Evolutionary conservation across 306 rosid genomes (phyloP).

Genomic region (Lablab purpureus): DNA sequence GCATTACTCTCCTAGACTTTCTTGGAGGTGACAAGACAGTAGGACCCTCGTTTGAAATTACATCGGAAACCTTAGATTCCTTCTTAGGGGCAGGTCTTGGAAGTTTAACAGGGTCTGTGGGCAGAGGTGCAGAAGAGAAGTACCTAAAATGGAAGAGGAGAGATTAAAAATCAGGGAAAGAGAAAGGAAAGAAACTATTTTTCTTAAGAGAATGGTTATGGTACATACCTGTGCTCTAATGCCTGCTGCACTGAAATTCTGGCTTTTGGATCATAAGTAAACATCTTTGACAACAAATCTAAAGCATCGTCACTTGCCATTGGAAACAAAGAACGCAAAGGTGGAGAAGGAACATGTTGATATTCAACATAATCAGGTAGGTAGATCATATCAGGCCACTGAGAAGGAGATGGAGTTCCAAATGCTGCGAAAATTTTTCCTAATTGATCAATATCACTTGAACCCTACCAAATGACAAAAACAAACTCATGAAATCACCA

Average conservation of each 20-base stretch:
- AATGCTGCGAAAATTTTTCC: slow-evolving; percentile 94
- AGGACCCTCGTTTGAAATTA: slow-evolving; percentile 74
- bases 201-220: slow-evolving; percentile 36
- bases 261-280: slow-evolving; percentile 91
- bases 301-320: slow-evolving; percentile 93
- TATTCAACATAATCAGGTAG: slow-evolving; percentile 98
- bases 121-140: slow-evolving; percentile 82
- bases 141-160: slow-evolving; percentile 62
- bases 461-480: slow-evolving; percentile 66
- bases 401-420: slow-evolving; percentile 93
- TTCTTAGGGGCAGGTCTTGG: slow-evolving; percentile 95
- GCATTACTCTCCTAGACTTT: slow-evolving; percentile 94
- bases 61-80: slow-evolving; percentile 71
- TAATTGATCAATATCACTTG: slow-evolving; percentile 95
- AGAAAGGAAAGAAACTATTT: background rate
- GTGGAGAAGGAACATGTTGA: slow-evolving; percentile 87
- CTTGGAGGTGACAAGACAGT: slow-evolving; percentile 94
- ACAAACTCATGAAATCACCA: slow-evolving; percentile 34
- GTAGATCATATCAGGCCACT: slow-evolving; percentile 91
- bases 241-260: slow-evolving; percentile 93
- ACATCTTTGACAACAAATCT: slow-evolving; percentile 92
- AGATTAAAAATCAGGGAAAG: slow-evolving; percentile 33
- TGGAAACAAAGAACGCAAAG: slow-evolving; percentile 81
- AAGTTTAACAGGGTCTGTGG: slow-evolving; percentile 85
- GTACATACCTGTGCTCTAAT: slow-evolving; percentile 83